Conservation (phyloP, 495 filamentous ascomycete species). For the Aspergillus conjunctus region DNA sequence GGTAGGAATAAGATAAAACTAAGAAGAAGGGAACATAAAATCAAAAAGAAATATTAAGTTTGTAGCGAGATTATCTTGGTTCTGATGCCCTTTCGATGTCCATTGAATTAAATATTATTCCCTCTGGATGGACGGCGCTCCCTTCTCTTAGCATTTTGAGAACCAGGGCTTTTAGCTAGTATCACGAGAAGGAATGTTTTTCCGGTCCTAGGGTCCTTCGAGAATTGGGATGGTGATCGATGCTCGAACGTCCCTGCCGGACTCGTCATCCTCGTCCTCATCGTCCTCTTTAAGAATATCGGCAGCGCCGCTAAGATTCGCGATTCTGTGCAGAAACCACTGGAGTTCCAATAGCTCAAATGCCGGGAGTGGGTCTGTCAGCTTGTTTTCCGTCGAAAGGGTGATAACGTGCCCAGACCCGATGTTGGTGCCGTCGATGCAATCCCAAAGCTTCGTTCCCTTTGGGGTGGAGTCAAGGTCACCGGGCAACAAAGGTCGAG, state of each 20-base stretch:
- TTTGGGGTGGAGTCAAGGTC: not conserved
- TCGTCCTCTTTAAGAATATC: not conserved
- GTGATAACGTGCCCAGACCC: not conserved
- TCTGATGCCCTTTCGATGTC: no score
- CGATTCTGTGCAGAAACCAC: slow-evolving; percentile 4
- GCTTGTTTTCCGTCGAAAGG: not conserved
- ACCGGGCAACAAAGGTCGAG: not conserved
- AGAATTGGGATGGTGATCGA: not conserved
- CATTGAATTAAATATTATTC: no score
- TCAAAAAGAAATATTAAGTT: no score
- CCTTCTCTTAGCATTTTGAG: no score
- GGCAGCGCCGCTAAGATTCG: not conserved
- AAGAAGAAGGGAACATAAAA: no score
- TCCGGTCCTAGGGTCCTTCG: not conserved
- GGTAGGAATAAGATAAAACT: no score
- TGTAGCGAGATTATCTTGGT: no score
- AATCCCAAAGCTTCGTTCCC: not conserved
- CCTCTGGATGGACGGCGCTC: no score
- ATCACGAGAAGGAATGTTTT: not conserved
- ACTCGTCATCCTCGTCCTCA: slow-evolving; percentile 1
- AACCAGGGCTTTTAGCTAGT: no score
- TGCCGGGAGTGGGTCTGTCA: slow-evolving; percentile 2
- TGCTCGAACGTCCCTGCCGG: not conserved
- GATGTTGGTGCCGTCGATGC: not conserved
- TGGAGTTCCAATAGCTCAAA: slow-evolving; percentile 11